Evolutionary conservation across 1,284 basidiomycete genomes (phyloP), one percentile per base, ranked within the genome.

Genomic region (Trichosporon asahii): DNA sequence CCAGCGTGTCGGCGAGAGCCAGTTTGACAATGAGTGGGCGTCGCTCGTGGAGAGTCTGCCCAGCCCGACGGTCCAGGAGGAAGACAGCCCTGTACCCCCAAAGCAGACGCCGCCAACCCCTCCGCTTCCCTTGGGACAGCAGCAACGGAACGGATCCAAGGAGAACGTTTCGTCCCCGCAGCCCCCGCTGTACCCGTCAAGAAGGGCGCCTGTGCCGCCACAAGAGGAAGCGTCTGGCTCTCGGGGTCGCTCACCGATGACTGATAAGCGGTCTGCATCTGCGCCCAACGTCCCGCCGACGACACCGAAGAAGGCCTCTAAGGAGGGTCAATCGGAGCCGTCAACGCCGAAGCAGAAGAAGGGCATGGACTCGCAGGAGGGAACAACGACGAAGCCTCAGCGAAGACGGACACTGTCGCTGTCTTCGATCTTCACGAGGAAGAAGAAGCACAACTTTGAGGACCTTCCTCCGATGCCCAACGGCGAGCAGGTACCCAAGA

Each of bases 381-480:
- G 33, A 8, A 25, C 29, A 5, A 25, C 53, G 3, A 46, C 31
- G 12, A 66, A 65, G 49, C 23, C 60, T 33, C 23, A 33, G 14
- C 72, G 68, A 33, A 64, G 72, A 3, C 70, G 72, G 2, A 55
- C 72, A 0, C 31, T 71, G 3, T 71, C 70, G 0, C 66, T 73
- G 2, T 71, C 72, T 0, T 65, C 72, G 2, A 33, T 73, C 4
- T 73, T 73, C 55, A 49, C 68, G 31, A 55, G 64, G 18, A 70
- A 73, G 66, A 71, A 46, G 46, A 67, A 66, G 61, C 29, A 18
- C n/a, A 46, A 57, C 35, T 46, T 31, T 21, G 69, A 67, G 15
- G 67, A 69, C 25, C 25, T 66, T 8, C 69, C 70, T 0, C 66
- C 69, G 8, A 35, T 66, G 25, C 33, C 64, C 44, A 37, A 64